Conservation (phyloP, 805 yeast species). For the Groenewaldozyma salmanticensis region DNA sequence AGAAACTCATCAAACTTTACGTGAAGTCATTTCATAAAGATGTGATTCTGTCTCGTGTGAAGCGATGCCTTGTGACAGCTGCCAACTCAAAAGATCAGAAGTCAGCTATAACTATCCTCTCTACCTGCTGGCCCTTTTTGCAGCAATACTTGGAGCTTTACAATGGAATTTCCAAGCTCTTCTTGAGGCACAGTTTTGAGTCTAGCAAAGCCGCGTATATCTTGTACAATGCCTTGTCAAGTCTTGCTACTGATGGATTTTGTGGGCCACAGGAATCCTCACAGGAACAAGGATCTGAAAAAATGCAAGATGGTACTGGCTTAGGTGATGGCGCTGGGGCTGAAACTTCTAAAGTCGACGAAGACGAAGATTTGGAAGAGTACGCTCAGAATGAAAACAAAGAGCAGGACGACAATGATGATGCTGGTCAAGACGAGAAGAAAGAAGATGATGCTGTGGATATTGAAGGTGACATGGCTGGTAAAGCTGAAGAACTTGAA, state of each 20-base stretch:
- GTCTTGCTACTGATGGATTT: slow-evolving; percentile 71
- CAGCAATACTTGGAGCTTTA: slow-evolving; percentile 48
- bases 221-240: slow-evolving; percentile 45
- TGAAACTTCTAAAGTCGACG: slow-evolving; percentile 69
- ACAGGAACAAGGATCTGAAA: slow-evolving; percentile 48
- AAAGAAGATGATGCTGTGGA: slow-evolving; percentile 88
- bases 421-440: slow-evolving; percentile 35
- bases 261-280: slow-evolving; percentile 80
- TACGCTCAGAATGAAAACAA: slow-evolving; percentile 61
- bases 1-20: slow-evolving; percentile 34
- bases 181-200: slow-evolving; percentile 40
- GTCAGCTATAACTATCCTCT: slow-evolving; percentile 36
- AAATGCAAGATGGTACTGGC: slow-evolving; percentile 79
- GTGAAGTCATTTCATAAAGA: slow-evolving; percentile 35
- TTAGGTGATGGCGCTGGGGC: slow-evolving; percentile 92
- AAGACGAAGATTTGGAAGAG: slow-evolving; percentile 82
- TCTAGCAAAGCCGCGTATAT: slow-evolving; percentile 54
- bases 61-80: slow-evolving; percentile 30
- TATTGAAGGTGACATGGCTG: slow-evolving; percentile 96
- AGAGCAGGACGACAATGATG: slow-evolving; percentile 49
- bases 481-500: slow-evolving; percentile 70
- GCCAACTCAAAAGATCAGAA: slow-evolving; percentile 20
- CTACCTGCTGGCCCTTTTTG: slow-evolving; percentile 54
- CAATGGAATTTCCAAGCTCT: slow-evolving; percentile 33
- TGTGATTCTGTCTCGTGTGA: slow-evolving; percentile 30